Base-by-base conservation (phyloP, 163 green algal genomes). In the Chloroidium sp. region DNA sequence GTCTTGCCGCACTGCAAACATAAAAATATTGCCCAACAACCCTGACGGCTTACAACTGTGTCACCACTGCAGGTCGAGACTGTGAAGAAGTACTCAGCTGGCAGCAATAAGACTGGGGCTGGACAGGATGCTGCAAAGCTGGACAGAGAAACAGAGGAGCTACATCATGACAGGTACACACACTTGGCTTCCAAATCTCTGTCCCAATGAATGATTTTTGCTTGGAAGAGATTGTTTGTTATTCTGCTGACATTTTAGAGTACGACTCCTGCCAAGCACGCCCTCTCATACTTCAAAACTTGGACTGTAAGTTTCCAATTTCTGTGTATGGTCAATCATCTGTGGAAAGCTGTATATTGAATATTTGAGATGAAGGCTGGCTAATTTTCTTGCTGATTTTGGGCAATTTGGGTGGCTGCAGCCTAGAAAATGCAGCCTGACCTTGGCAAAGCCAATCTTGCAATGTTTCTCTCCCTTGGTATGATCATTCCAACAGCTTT, bases 91-190 rank as follows among this genome's bases (percentile, higher is more conserved):
- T 92, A 74, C 69, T 58, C 75, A 82, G 64, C 84, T 87, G 85
- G 87, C 84, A 58, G 83, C 89, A 92, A 92, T 62, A 85, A 85
- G 13, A 87, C 84, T 3, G 77, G 84, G 0, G 87, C 85, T 59
- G 91, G 89, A 57, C 92, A 95, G 78, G 92, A 93, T 77, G 90
- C 95, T 57, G 84, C 87, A 61, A 98, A 98, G 87, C 89, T 99
- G 6, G 96, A 98, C n/a, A 83, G 92, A n/a, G 96, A 99, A 84
- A 98, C 95, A 59, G 95, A 99, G 81, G 93, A 97, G 69, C 94
- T 98, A 69, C 85, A 94, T 68, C 85, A 87, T 78, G 89, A 88
- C 69, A 81, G 75, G 68, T 72, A 69, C 13, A 36, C 36, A 36
- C 36, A 36, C 36, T 36, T 4, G 10, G 12, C 12, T 80, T 36